Percentiles rank a stretch among this genome's conserved stretches.
Conservation (phyloP, 1,284 basidiomycete species). For the Grifola frondosa region DNA sequence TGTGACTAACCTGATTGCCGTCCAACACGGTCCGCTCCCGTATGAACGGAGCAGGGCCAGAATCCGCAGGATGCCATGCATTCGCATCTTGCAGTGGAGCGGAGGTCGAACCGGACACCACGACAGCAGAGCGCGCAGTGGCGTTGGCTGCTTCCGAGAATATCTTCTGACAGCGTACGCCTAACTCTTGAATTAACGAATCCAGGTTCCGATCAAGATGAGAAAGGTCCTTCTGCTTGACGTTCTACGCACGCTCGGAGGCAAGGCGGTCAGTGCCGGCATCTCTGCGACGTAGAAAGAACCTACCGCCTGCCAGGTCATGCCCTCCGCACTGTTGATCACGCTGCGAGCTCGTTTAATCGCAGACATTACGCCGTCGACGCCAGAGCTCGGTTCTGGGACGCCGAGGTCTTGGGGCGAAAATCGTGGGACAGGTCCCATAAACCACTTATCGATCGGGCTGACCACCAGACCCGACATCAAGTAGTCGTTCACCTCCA, state of each 20-base stretch:
- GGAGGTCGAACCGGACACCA: slow-evolving; percentile 24
- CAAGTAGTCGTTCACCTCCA: slow-evolving; percentile 80
- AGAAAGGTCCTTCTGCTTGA: slow-evolving; percentile 48
- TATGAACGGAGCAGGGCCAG: slow-evolving; percentile 29
- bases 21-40: slow-evolving; percentile 52
- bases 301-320: slow-evolving; percentile 27
- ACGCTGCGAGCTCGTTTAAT: too few relatives aligned
- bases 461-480: slow-evolving; percentile 67
- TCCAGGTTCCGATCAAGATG: slow-evolving; percentile 71
- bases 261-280: not conserved
- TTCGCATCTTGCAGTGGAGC: slow-evolving; percentile 7
- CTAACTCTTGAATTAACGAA: slow-evolving; percentile 61
- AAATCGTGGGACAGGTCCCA: slow-evolving; percentile 60
- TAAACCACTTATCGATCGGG: slow-evolving; percentile 76
- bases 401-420: slow-evolving; percentile 54
- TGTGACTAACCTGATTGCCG: slow-evolving; percentile 45
- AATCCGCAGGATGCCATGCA: slow-evolving; percentile 7
- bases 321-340: slow-evolving; percentile 40
- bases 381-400: slow-evolving; percentile 13
- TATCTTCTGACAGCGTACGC: slow-evolving; percentile 55
- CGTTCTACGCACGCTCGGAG: slow-evolving; percentile 39
- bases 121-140: slow-evolving; percentile 56
- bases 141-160: slow-evolving; percentile 66
- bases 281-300: not conserved
- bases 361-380: not conserved